A percentile compares a stretch with the other conserved stretches of the same genome.
These are phyloP conservation scores for Cajanus cajan DNA, from an alignment of 306 rosid species.

Conservation along the genomic window DNA sequence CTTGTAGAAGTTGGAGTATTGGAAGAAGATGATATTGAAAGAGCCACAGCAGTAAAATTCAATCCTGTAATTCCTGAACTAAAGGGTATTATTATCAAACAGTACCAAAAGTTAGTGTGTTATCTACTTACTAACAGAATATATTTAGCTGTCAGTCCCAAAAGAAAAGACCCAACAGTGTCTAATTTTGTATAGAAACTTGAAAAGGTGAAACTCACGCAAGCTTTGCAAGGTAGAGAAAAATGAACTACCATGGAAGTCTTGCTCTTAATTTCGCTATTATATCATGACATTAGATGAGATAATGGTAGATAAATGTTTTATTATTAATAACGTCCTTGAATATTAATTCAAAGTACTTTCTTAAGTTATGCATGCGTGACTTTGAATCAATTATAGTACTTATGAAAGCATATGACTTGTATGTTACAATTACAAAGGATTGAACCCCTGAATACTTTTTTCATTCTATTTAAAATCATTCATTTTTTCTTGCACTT, in stretches of 20 bases:
- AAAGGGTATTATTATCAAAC: not conserved
- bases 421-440: not conserved
- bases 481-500: not conserved
- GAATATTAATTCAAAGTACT: conserved; percentile 1
- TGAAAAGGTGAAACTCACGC: not conserved
- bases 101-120: not conserved
- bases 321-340: not conserved
- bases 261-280: not conserved
- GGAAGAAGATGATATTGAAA: conserved; percentile 68
- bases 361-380: not conserved
- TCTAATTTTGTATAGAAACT: not conserved
- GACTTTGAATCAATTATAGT: not conserved
- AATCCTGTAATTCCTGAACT: conserved; percentile 69
- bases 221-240: not conserved
- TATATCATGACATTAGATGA: not conserved
- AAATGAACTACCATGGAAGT: not conserved
- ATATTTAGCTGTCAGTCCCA: not conserved
- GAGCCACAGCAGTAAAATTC: conserved; percentile 57
- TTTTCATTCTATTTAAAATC: not conserved
- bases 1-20: conserved; percentile 80
- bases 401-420: not conserved
- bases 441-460: not conserved
- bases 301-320: not conserved
- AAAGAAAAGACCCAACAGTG: not conserved
- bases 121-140: not conserved